These are phyloP conservation scores for Ogataea paraovalis DNA, from an alignment of 805 yeast genomes.

Conservation along the genomic window DNA sequence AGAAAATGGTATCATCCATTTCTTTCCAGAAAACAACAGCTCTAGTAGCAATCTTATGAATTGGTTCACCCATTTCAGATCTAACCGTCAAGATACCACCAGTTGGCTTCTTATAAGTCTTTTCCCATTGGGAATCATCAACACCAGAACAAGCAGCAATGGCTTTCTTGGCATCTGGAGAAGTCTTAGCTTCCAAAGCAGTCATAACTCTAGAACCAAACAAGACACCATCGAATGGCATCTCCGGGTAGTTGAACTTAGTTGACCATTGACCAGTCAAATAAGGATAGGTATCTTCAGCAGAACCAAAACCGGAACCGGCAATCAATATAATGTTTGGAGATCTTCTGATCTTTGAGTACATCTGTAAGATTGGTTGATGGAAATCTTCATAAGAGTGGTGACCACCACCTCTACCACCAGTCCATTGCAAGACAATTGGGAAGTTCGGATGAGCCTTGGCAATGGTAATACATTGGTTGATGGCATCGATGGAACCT, in stretches of 20 bases:
- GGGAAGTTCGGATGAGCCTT: constrained; percentile 96
- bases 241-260: constrained; percentile 84
- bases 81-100: constrained; percentile 96
- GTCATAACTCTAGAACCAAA: constrained; percentile 97
- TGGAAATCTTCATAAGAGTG: constrained; percentile 99
- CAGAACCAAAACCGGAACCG: constrained; percentile 98
- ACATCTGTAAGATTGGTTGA: constrained; percentile 94
- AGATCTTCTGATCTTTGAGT: constrained; percentile 88
- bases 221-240: constrained; percentile 98
- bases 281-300: constrained; percentile 95
- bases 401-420: constrained; percentile 99
- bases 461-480: constrained; percentile 84
- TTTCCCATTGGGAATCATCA: constrained; percentile 85
- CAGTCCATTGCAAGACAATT: constrained; percentile 98
- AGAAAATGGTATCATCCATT: constrained; percentile 89
- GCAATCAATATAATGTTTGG: constrained; percentile 87
- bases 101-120: constrained; percentile 88
- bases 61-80: constrained; percentile 99
- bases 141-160: constrained; percentile 92
- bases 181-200: constrained; percentile 93
- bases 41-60: constrained; percentile 96
- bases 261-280: constrained; percentile 97
- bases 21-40: constrained; percentile 98
- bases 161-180: constrained; percentile 89
- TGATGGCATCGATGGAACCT: constrained; percentile 91